Evolutionary conservation across 257 asterid species (phyloP).

Genomic region (Penstemon davidsonii): DNA sequence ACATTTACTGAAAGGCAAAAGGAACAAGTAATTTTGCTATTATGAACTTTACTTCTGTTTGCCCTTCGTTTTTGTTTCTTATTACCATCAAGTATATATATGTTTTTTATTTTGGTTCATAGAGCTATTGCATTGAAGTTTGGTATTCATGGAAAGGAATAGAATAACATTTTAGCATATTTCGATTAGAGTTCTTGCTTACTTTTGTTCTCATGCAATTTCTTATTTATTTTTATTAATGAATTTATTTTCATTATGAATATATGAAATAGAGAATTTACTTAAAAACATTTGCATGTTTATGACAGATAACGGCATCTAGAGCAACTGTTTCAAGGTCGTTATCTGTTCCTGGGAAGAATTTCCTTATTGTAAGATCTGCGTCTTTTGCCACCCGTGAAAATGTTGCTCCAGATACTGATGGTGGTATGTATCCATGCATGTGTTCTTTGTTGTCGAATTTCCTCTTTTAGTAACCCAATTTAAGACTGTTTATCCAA

Average conservation of each 20-base stretch:
- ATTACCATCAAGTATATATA: background rate
- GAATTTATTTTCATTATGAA: background rate
- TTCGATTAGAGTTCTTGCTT: background rate
- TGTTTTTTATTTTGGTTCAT: conserved; percentile 10
- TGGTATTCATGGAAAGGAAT: conserved; percentile 15
- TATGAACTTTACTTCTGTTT: background rate
- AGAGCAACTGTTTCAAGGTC: conserved; percentile 72
- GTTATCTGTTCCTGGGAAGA: conserved; percentile 78
- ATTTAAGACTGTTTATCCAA: too few relatives aligned
- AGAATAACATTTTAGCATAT: background rate
- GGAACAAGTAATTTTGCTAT: conserved; percentile 46
- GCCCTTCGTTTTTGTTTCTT: background rate
- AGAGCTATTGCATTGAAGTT: conserved; percentile 6
- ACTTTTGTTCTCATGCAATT: too few relatives aligned
- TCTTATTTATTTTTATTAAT: too few relatives aligned
- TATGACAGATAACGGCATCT: conserved; percentile 47
- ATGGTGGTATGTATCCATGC: conserved; percentile 54
- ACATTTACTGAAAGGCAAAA: conserved; percentile 52
- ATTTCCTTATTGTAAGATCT: conserved; percentile 68
- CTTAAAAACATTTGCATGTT: conserved; percentile 21
- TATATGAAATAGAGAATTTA: background rate
- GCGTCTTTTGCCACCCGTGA: conserved; percentile 58
- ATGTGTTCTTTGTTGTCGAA: conserved; percentile 1
- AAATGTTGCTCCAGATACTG: conserved; percentile 49
- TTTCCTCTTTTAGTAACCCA: background rate